phyloP scores from a whole-genome alignment of 352 stramenopile species.

The Thalassiosira ordinaria region DNA sequence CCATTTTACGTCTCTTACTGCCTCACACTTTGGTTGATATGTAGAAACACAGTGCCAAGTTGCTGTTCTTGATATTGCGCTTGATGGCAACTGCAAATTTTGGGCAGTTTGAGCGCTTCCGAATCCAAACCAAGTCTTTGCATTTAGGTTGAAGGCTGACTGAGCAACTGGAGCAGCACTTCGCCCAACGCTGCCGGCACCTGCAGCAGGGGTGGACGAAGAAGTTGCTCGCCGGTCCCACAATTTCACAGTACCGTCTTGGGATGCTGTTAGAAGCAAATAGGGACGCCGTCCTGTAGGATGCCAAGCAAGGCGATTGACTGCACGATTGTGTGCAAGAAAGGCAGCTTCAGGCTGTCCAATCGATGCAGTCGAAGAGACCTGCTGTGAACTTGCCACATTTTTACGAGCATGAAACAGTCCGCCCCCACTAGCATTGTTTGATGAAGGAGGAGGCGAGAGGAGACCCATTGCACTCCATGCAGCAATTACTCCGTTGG shows the following conservation, averaged over 20 bases:
- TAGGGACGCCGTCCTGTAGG: slow-evolving; percentile 65
- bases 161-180: slow-evolving; percentile 11
- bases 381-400: slow-evolving; percentile 18
- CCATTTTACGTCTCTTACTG: slow-evolving; percentile 81
- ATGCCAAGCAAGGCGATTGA: slow-evolving; percentile 84
- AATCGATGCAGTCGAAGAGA: slow-evolving; percentile 46
- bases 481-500: slow-evolving; percentile 82
- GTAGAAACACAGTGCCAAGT: slow-evolving; percentile 73
- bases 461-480: slow-evolving; percentile 61
- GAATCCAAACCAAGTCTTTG: slow-evolving; percentile 62
- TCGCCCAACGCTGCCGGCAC: slow-evolving; percentile 1
- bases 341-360: slow-evolving; percentile 78
- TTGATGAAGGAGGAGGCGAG: slow-evolving; percentile 29
- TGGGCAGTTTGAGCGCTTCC: slow-evolving; percentile 15
- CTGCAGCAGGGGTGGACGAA: slow-evolving; percentile 7
- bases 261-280: slow-evolving; percentile 73
- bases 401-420: slow-evolving; percentile 44
- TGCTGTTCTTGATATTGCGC: slow-evolving; percentile 33
- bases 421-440: slow-evolving; percentile 20
- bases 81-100: slow-evolving; percentile 29
- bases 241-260: slow-evolving; percentile 81
- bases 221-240: slow-evolving; percentile 74
- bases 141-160: slow-evolving; percentile 16
- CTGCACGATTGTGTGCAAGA: slow-evolving; percentile 72
- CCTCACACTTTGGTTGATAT: slow-evolving; percentile 81